Percentiles rank a stretch among this genome's conserved stretches.
These are phyloP conservation scores for Geranomyces michiganensis DNA, from an alignment of 192 early-diverging fungal species.

Conservation along the genomic window DNA sequence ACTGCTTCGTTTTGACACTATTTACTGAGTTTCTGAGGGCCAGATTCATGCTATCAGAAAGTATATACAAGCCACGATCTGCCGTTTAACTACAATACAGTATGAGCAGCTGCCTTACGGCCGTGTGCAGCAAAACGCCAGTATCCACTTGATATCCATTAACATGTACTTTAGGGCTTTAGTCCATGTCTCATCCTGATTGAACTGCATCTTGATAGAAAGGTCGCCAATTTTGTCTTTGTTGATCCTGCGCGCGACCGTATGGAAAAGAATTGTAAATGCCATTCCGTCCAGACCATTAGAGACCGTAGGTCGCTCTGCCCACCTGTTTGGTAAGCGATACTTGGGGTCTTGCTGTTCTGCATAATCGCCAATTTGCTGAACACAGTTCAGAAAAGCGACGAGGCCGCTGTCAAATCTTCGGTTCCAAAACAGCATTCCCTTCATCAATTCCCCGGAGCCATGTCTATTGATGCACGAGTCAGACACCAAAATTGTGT, in stretches of 20 bases:
- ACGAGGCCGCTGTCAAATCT: slow-evolving; percentile 89
- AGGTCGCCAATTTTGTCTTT: slow-evolving; percentile 88
- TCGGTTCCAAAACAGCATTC: slow-evolving; percentile 78
- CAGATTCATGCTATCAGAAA: too few relatives aligned
- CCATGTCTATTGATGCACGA: slow-evolving; percentile 62
- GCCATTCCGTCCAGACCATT: not conserved
- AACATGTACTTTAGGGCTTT: slow-evolving; percentile 86
- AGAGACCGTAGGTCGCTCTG: not conserved
- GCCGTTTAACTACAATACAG: not conserved
- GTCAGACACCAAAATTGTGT: not conserved
- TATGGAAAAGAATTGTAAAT: not conserved
- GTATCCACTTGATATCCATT: slow-evolving; percentile 86
- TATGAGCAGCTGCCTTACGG: not conserved
- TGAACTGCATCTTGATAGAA: slow-evolving; percentile 84
- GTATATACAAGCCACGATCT: too few relatives aligned
- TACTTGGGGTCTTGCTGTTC: slow-evolving; percentile 72
- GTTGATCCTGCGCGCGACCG: slow-evolving; percentile 59
- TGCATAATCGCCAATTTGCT: slow-evolving; percentile 84
- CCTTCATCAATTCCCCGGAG: slow-evolving; percentile 76
- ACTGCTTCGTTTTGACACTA: too few relatives aligned
- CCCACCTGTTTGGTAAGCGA: slow-evolving; percentile 80
- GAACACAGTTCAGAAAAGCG: slow-evolving; percentile 85
- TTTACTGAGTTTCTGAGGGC: too few relatives aligned
- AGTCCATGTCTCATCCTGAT: slow-evolving; percentile 92
- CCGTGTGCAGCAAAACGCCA: slow-evolving; percentile 64